These are phyloP conservation scores for Diddensiella caesifluorescens DNA, from an alignment of 805 yeast genomes.

Conservation along the genomic window DNA sequence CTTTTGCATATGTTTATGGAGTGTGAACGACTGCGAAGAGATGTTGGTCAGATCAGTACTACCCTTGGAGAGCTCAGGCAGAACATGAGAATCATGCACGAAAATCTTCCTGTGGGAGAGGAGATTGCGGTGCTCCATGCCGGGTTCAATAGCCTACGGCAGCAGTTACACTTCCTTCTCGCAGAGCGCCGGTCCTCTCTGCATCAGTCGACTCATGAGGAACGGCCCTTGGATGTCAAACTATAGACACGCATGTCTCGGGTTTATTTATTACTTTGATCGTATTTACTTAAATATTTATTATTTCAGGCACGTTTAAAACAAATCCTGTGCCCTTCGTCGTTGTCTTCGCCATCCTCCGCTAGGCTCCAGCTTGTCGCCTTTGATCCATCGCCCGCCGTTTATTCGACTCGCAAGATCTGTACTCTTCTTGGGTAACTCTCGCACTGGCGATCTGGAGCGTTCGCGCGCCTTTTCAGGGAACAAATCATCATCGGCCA, in stretches of 20 bases:
- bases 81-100: conserved; percentile 31
- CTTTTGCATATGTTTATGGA: conserved; percentile 25
- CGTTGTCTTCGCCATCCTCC: conserved; percentile 6
- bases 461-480: conserved; percentile 9
- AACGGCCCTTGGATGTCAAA: conserved; percentile 1
- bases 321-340: conserved; percentile 16
- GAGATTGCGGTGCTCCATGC: conserved; percentile 30
- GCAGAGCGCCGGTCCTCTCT: conserved; percentile 26
- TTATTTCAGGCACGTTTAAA: conserved; percentile 4
- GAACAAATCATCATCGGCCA: conserved; percentile 1
- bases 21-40: conserved; percentile 33
- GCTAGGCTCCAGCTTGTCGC: conserved; percentile 8
- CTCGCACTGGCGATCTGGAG: conserved; percentile 9
- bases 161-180: conserved; percentile 33
- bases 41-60: conserved; percentile 30
- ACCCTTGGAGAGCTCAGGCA: conserved; percentile 31
- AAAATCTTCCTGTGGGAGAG: conserved; percentile 30
- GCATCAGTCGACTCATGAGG: conserved; percentile 1
- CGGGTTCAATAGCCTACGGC: conserved; percentile 32
- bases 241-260: neutral
- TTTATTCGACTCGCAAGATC: neutral
- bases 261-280: neutral
- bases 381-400: conserved; percentile 14
- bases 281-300: neutral
- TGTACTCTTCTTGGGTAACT: neutral